A percentile compares a stretch with the other conserved stretches of the same genome.
Evolutionary conservation across 345 rosid species (phyloP).

Genomic region (Eucalyptus marginata): DNA sequence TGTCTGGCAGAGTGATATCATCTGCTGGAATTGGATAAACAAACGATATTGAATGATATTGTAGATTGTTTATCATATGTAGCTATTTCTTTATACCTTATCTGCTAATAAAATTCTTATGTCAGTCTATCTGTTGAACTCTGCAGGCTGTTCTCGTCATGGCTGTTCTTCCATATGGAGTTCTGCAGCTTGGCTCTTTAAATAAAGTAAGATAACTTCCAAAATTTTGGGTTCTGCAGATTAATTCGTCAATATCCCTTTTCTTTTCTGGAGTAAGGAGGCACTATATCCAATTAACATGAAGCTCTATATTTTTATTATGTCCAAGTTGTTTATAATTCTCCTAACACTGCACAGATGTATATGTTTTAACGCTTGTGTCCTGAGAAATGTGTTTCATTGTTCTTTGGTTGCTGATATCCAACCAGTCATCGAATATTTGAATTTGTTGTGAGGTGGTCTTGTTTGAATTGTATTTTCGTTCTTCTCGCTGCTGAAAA

Average conservation of each 20-base stretch:
- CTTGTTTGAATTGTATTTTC: neutral
- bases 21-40: neutral
- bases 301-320: neutral
- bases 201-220: conserved; percentile 43
- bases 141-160: conserved; percentile 63
- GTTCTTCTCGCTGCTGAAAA: neutral
- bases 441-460: neutral
- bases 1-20: neutral
- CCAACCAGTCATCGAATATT: neutral
- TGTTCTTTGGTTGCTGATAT: neutral
- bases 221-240: neutral
- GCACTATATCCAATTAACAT: neutral
- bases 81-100: neutral
- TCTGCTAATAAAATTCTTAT: neutral
- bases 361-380: neutral
- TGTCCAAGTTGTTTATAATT: neutral
- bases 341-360: neutral
- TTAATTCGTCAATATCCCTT: neutral
- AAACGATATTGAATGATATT: neutral
- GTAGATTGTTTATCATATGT: neutral
- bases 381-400: neutral
- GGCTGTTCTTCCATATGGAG: conserved; percentile 74
- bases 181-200: conserved; percentile 83
- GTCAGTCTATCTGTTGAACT: neutral
- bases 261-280: neutral